Conservation (phyloP, 495 filamentous ascomycete species). For the Talaromyces thailandensis region DNA sequence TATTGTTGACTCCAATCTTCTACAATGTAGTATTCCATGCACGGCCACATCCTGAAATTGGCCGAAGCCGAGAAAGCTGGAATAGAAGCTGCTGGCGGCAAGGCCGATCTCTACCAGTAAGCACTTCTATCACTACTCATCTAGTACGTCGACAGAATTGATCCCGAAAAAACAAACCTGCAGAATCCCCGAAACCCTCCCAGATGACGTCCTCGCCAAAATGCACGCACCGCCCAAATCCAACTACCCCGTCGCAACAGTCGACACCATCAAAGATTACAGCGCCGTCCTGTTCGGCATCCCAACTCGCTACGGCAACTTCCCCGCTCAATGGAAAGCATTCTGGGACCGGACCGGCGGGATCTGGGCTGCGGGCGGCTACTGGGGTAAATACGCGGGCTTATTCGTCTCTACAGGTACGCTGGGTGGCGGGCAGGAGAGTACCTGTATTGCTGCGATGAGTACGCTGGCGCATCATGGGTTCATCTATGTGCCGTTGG, state of each 20-base stretch:
- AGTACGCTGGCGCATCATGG: slow-evolving; percentile 90
- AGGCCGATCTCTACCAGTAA: slow-evolving; percentile 72
- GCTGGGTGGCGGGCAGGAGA: slow-evolving; percentile 87
- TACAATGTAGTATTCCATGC: slow-evolving; percentile 75
- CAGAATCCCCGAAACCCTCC: slow-evolving; percentile 80
- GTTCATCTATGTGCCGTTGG: slow-evolving; percentile 89
- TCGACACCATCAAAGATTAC: slow-evolving; percentile 59
- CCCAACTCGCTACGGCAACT: slow-evolving; percentile 95
- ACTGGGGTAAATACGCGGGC: slow-evolving; percentile 86
- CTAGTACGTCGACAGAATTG: background rate
- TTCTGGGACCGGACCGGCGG: slow-evolving; percentile 80
- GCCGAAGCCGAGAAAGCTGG: slow-evolving; percentile 86
- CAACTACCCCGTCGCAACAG: slow-evolving; percentile 58
- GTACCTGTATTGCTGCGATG: slow-evolving; percentile 71
- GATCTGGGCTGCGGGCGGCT: slow-evolving; percentile 65
- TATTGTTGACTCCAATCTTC: slow-evolving; percentile 3
- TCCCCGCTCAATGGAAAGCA: slow-evolving; percentile 91
- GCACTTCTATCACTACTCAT: slow-evolving; percentile 11
- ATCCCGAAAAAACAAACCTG: no score
- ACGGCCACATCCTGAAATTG: slow-evolving; percentile 79
- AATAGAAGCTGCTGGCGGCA: slow-evolving; percentile 79
- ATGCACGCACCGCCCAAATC: slow-evolving; percentile 84
- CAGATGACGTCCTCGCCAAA: slow-evolving; percentile 69
- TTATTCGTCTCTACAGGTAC: slow-evolving; percentile 80
- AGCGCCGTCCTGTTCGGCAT: slow-evolving; percentile 93